Evolutionary conservation across 352 stramenopile species (phyloP).

Genomic region (Phytophthora fragariaefolia): DNA sequence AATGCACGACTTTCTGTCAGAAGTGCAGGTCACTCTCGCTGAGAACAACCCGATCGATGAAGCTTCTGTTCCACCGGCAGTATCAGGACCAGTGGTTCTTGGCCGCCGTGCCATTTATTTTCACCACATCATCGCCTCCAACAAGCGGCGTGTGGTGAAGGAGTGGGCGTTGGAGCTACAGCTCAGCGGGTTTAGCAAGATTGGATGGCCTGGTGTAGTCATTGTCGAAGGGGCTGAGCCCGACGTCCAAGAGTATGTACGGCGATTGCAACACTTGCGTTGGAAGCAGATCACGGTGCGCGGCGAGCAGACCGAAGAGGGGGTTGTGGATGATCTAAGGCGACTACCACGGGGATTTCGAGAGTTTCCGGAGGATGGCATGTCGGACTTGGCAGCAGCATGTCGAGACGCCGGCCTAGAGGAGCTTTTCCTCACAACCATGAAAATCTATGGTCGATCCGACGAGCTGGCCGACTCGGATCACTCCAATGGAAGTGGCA

Average conservation of each 20-base stretch:
- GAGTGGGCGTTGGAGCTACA: conserved; percentile 75
- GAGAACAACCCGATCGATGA: conserved; percentile 12
- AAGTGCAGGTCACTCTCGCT: conserved; percentile 17
- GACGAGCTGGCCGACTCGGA: not conserved
- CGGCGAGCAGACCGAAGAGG: conserved; percentile 66
- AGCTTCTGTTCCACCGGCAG: not conserved
- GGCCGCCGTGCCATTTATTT: conserved; percentile 83
- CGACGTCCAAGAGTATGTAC: conserved; percentile 73
- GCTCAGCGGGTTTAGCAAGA: conserved; percentile 80
- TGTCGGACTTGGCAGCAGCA: conserved; percentile 61
- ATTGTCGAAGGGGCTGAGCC: conserved; percentile 69
- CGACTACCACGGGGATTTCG: conserved; percentile 52
- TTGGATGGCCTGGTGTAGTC: conserved; percentile 83
- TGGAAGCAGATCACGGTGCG: conserved; percentile 88
- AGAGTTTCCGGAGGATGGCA: conserved; percentile 71
- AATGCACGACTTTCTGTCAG: conserved; percentile 58
- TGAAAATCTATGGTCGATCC: conserved; percentile 73
- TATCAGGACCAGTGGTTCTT: conserved; percentile 29
- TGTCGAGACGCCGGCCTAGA: conserved; percentile 62
- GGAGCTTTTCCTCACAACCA: conserved; percentile 77
- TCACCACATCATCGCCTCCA: conserved; percentile 83
- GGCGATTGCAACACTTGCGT: conserved; percentile 69
- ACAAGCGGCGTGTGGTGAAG: conserved; percentile 72
- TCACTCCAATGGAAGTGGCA: not conserved
- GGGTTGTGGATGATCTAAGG: conserved; percentile 39